Conservation (phyloP, 495 filamentous ascomycete genomes). For the Penicillium pulvis region DNA sequence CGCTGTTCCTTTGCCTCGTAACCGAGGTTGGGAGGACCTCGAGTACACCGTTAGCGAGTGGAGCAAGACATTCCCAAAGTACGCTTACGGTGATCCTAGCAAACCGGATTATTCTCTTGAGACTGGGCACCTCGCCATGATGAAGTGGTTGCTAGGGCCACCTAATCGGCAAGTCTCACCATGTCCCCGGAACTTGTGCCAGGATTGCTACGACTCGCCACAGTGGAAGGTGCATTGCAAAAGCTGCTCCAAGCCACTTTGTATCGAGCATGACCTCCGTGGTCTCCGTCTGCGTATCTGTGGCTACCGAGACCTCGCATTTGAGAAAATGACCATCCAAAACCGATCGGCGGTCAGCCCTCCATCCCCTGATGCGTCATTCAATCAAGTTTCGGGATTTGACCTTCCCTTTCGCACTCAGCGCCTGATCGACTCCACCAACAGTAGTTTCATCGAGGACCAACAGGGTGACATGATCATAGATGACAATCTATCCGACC, state of each 20-base stretch:
- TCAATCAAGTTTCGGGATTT: constrained; percentile 17
- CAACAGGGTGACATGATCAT: constrained; percentile 29
- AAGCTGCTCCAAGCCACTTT: constrained; percentile 58
- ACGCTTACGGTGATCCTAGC: constrained; percentile 46
- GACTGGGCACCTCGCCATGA: constrained; percentile 52
- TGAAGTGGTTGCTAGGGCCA: constrained; percentile 51
- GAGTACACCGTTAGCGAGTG: constrained; percentile 50
- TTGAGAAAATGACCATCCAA: constrained; percentile 51
- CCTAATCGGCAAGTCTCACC: constrained; percentile 49
- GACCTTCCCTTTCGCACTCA: constrained; percentile 40
- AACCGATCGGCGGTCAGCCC: constrained; percentile 23
- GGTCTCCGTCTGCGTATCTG: constrained; percentile 61
- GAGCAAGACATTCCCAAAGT: constrained; percentile 48
- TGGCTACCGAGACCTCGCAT: constrained; percentile 57
- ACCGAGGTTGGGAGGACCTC: constrained; percentile 56
- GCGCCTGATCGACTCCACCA: constrained; percentile 36
- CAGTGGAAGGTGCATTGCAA: constrained; percentile 63
- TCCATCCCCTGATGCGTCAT: constrained; percentile 12
- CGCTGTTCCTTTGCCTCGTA: constrained; percentile 57
- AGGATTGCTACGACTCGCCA: constrained; percentile 58
- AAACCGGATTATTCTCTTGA: constrained; percentile 46
- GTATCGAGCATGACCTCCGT: constrained; percentile 65
- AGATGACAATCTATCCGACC: constrained; percentile 23
- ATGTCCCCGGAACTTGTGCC: constrained; percentile 61
- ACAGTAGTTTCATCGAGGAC: constrained; percentile 47